Base-by-base conservation (phyloP, 2,329 filamentous ascomycete species). In the Fusarium sacchari region DNA sequence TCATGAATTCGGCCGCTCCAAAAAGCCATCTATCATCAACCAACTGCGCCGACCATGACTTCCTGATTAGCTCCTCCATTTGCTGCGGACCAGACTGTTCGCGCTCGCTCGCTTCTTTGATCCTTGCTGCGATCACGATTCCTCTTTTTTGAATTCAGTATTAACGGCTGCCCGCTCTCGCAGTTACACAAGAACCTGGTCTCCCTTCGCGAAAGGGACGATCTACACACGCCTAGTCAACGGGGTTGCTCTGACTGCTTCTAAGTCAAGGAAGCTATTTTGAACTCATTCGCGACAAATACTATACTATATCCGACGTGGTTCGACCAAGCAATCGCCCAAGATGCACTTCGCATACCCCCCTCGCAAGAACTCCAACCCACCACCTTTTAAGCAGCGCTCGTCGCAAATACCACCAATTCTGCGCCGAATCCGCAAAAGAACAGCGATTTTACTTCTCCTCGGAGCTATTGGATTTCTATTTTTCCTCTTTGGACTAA, bases 311-410 rank as follows among this genome's bases (percentile, higher is more conserved):
- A 18, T 28, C 46, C 7, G 42, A 42, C 11, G 20, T 44, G 30
- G 7, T 22, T 20, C 15, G 12, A 17, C 12, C 6, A 13, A 43
- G n/a, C 14, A 44, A 42, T 61, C 47, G 57, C 73, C 69, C 79
- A 86, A 78, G 76, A 96, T 97, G 94, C 95, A 97, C 82, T 95
- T 96, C 87, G 94, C 95, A 73, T 91, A 97, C 78, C 95, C 95
- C 62, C 90, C 94, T 79, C 92, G 95, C 82, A 97, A 96, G 84
- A 91, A 89, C 79, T 96, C 93, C 74, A 91, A 92, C 80, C 90
- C 93, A 75, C 90, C 91, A 74, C 91, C 92, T 36, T 96, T 94
- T 83, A 87, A 88, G 73, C 86, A 89, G 53, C 88, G 90, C 78
- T 87, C 88, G 73, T 84, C 90, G 79, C 84, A 86, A 75, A 81